Evolutionary conservation across 441 rosid genomes (phyloP).

Genomic region (Euphorbia schlechtendalii): DNA sequence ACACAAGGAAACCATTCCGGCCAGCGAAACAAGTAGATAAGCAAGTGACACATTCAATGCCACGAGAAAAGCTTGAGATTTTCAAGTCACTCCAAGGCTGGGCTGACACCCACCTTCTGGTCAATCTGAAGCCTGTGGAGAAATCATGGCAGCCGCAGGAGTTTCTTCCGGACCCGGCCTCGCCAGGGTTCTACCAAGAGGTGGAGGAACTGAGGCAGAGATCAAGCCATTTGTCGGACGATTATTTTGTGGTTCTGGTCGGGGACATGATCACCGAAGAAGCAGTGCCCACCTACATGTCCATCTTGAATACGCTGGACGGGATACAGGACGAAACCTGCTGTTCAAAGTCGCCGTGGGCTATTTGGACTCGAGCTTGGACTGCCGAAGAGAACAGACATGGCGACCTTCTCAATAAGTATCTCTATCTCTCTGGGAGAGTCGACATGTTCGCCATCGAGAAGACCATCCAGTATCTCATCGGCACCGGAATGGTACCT

Average conservation of each 20-base stretch:
- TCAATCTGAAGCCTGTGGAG: conserved; percentile 53
- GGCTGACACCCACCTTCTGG: conserved; percentile 39
- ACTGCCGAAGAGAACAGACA: conserved; percentile 64
- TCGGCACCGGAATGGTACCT: conserved; percentile 51
- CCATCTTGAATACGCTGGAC: conserved; percentile 46
- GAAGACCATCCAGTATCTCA: conserved; percentile 45
- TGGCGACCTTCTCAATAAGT: conserved; percentile 43
- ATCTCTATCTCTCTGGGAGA: conserved; percentile 54
- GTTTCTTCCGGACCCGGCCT: conserved; percentile 46
- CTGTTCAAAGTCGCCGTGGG: conserved; percentile 53
- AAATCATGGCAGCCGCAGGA: conserved; percentile 61
- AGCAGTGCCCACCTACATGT: conserved; percentile 54
- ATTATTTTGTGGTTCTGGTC: conserved; percentile 48
- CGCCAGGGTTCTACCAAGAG: conserved; percentile 42
- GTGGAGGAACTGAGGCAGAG: conserved; percentile 43
- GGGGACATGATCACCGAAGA: conserved; percentile 71
- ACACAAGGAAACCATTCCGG: conserved; percentile 17
- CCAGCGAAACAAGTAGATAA: conserved; percentile 17
- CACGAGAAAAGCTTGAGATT: conserved; percentile 39
- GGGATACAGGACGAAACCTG: conserved; percentile 53
- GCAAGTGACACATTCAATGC: conserved; percentile 41
- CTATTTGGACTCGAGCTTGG: conserved; percentile 60
- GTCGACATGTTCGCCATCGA: conserved; percentile 58
- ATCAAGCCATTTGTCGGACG: conserved; percentile 45
- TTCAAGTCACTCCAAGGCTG: conserved; percentile 51